phyloP scores from a whole-genome alignment of 495 filamentous ascomycete genomes.

The Trichoderma orchidacearum region DNA sequence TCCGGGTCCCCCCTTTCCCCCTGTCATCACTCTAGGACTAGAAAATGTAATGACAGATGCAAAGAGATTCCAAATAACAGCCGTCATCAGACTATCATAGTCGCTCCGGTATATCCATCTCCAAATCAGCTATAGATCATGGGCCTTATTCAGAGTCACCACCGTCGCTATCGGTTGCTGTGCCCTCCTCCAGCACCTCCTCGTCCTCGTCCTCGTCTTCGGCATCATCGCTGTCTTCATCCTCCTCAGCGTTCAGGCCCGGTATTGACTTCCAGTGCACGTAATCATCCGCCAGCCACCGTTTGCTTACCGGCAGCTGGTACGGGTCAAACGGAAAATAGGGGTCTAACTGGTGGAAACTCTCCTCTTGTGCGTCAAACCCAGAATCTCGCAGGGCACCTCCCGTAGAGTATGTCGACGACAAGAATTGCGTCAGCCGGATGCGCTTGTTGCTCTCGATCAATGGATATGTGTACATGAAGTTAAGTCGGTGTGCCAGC shows the following conservation, averaged over 20 bases:
- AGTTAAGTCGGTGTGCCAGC: conserved; percentile 65
- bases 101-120: neutral
- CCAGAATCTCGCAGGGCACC: conserved; percentile 50
- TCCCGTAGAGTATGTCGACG: conserved; percentile 27
- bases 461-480: conserved; percentile 76
- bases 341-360: conserved; percentile 66
- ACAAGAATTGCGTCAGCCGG: conserved; percentile 49
- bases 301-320: conserved; percentile 66
- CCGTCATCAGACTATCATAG: neutral
- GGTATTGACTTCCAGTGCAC: conserved; percentile 69
- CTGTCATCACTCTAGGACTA: neutral
- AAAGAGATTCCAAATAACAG: neutral
- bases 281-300: conserved; percentile 79
- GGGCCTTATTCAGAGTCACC: conserved; percentile 14
- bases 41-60: neutral
- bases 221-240: conserved; percentile 35
- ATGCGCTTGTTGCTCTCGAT: conserved; percentile 83
- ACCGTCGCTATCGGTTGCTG: conserved; percentile 30
- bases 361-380: conserved; percentile 46
- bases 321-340: conserved; percentile 98
- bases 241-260: conserved; percentile 41
- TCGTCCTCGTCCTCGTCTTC: conserved; percentile 29
- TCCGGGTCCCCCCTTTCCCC: neutral
- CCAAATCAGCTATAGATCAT: neutral
- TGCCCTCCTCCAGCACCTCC: conserved; percentile 36